phyloP scores from a whole-genome alignment of 2,329 filamentous ascomycete species.

The Epichloe typhina region DNA sequence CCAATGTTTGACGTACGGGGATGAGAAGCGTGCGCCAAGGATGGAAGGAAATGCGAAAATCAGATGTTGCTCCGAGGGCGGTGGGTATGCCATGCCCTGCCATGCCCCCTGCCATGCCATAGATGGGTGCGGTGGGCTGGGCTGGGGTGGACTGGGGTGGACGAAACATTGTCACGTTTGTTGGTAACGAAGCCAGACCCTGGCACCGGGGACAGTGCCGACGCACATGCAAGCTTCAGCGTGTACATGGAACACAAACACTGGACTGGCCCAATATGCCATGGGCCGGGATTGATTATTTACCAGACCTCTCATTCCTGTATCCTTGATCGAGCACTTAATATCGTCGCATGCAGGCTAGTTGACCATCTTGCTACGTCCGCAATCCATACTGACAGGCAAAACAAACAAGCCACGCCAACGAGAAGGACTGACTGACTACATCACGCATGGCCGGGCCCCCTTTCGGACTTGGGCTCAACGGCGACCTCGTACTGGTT shows the following conservation, averaged over 20 bases:
- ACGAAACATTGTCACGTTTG: too few species aligned
- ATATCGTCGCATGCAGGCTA: too few species aligned
- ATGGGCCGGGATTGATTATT: too few species aligned
- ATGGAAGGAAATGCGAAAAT: not conserved
- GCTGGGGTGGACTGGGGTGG: not conserved
- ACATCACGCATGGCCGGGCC: not conserved
- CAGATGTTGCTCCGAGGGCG: slow-evolving; percentile 1
- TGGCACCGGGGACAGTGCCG: too few species aligned
- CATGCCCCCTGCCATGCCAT: not conserved
- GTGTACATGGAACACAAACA: too few species aligned
- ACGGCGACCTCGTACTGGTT: slow-evolving; percentile 31
- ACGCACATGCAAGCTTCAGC: too few species aligned
- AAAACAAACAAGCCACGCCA: not conserved
- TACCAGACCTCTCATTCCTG: too few species aligned
- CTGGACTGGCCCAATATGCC: too few species aligned
- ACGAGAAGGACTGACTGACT: not conserved
- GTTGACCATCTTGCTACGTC: not conserved
- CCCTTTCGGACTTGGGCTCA: slow-evolving; percentile 10
- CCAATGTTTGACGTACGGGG: not conserved
- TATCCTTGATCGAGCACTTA: too few species aligned
- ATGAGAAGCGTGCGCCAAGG: slow-evolving; percentile 1
- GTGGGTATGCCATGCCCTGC: not conserved
- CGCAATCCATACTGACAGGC: not conserved
- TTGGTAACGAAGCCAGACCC: too few species aligned
- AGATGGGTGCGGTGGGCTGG: not conserved